Percentiles rank a stretch among this genome's conserved stretches.
Evolutionary conservation across 2,329 filamentous ascomycete genomes (phyloP).

Genomic region (Taxawa tesnikishii): DNA sequence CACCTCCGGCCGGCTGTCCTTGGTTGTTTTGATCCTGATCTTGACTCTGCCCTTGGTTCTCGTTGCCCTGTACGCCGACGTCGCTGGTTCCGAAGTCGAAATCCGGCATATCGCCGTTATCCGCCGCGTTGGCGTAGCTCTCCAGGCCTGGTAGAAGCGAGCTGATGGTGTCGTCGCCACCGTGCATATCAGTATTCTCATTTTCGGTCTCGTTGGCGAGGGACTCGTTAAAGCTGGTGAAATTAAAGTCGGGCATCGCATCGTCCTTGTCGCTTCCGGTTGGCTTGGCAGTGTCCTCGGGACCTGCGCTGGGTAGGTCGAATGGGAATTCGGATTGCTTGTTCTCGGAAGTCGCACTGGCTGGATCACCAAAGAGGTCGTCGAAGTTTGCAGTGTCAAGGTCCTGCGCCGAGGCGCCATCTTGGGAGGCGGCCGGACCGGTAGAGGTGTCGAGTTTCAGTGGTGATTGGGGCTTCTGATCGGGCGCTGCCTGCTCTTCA

Average conservation of each 20-base stretch:
- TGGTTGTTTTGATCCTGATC: conserved; percentile 3
- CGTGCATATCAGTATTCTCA: conserved; percentile 10
- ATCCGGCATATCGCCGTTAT: no score
- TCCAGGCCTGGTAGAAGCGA: conserved; percentile 28
- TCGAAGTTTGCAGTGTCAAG: conserved; percentile 20
- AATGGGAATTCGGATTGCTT: no score
- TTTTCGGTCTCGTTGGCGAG: conserved; percentile 12
- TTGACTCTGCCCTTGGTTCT: conserved; percentile 1
- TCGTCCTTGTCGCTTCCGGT: conserved; percentile 2
- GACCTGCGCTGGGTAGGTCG: no score
- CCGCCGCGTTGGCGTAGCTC: conserved; percentile 24
- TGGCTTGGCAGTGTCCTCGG: not conserved
- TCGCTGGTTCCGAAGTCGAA: conserved; percentile 9
- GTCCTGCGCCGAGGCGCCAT: conserved; percentile 5
- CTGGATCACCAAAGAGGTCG: conserved; percentile 18
- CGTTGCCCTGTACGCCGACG: conserved; percentile 9
- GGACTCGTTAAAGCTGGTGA: conserved; percentile 13
- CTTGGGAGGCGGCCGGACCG: not conserved
- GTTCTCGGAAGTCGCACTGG: not conserved
- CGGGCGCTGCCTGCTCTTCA: conserved; percentile 2
- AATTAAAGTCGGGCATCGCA: conserved; percentile 5
- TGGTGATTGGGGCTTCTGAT: conserved; percentile 1
- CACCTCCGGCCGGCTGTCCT: conserved; percentile 8
- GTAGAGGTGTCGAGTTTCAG: conserved; percentile 1
- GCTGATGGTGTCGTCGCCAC: conserved; percentile 18